Conservation (phyloP, 2,329 filamentous ascomycete species). For the Cladosporium sp. region DNA sequence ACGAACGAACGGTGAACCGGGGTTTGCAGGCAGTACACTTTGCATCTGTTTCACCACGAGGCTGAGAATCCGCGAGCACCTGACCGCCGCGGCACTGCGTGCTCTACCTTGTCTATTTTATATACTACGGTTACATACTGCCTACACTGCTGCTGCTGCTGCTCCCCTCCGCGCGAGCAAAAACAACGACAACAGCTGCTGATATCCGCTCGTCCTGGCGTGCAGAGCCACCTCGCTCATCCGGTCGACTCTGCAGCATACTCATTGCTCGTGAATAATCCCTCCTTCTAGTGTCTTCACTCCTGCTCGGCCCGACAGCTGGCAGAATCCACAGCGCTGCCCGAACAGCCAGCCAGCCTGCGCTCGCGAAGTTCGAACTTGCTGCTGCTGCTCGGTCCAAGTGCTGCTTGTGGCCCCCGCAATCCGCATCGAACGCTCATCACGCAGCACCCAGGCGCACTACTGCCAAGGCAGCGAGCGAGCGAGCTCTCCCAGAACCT, state of each 20-base stretch:
- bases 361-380: background rate
- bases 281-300: slow-evolving; percentile 7
- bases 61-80: slow-evolving; percentile 13
- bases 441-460: slow-evolving; percentile 13
- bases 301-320: slow-evolving; percentile 18
- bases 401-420: slow-evolving; percentile 6
- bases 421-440: slow-evolving; percentile 12
- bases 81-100: slow-evolving; percentile 6
- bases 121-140: background rate
- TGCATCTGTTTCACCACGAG: slow-evolving; percentile 16
- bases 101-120: background rate
- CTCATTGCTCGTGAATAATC: slow-evolving; percentile 4
- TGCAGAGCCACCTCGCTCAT: background rate
- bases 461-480: slow-evolving; percentile 10
- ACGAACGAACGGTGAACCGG: background rate
- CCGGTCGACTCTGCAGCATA: background rate
- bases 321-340: background rate
- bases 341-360: background rate
- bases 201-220: background rate
- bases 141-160: background rate
- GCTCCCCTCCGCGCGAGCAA: background rate
- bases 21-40: slow-evolving; percentile 14
- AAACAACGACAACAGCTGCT: background rate
- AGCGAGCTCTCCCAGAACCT: slow-evolving; percentile 5
- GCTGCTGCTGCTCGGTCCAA: background rate